Evolutionary conservation across 2,329 filamentous ascomycete genomes (phyloP).

Genomic region (Orbilia ellipsospora): DNA sequence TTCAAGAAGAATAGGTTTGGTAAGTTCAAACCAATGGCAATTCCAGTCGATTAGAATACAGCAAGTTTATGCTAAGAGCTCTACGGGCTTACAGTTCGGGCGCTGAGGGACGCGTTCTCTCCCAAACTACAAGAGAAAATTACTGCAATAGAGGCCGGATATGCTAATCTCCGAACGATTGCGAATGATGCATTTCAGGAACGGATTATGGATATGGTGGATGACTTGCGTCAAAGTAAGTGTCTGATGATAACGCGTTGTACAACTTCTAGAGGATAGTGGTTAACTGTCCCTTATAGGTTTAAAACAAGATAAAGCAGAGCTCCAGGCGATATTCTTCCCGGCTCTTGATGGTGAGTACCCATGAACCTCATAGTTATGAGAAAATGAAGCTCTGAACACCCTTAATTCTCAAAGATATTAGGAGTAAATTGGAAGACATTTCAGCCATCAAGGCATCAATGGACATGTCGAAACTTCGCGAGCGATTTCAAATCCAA

Average conservation of each 20-base stretch:
- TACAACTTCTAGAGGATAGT: not conserved
- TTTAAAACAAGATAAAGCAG: constrained; percentile 1
- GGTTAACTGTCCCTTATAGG: not conserved
- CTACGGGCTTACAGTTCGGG: not conserved
- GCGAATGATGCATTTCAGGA: constrained; percentile 36
- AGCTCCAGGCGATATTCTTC: constrained; percentile 17
- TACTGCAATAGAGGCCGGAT: constrained; percentile 4
- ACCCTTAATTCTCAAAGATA: constrained; percentile 3
- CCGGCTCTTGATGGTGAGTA: constrained; percentile 21
- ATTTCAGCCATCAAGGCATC: constrained; percentile 12
- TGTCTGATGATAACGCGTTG: not conserved
- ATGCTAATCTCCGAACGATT: constrained; percentile 1
- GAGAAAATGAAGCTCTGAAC: not conserved
- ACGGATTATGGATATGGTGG: constrained; percentile 22
- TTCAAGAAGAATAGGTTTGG: not conserved
- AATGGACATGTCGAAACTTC: constrained; percentile 10
- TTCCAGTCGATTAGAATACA: not conserved
- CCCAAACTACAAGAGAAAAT: constrained; percentile 19
- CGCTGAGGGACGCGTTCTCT: constrained; percentile 25
- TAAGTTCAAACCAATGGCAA: not conserved
- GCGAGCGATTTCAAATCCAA: constrained; percentile 7
- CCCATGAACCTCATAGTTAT: not conserved
- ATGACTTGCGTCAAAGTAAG: not conserved
- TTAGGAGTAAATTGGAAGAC: constrained; percentile 27
- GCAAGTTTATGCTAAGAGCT: not conserved